Percentiles rank a stretch among this genome's conserved stretches.
Conservation (phyloP, 768 basidiomycete species). For the Mycena venus region DNA sequence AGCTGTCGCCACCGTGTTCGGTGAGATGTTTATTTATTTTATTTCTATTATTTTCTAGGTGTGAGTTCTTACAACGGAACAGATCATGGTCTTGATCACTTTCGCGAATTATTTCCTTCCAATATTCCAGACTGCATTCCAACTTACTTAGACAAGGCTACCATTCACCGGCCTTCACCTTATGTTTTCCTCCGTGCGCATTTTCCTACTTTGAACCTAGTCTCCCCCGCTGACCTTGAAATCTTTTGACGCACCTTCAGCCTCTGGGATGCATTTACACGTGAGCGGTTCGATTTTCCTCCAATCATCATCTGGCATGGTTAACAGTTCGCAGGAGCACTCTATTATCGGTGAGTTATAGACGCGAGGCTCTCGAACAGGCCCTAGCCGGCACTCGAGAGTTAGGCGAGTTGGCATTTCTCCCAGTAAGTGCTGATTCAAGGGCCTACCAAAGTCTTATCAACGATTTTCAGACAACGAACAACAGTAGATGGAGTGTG, state of each 20-base stretch:
- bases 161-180: not conserved
- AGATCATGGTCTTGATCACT: slow-evolving; percentile 16
- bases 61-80: not conserved
- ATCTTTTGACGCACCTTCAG: too few species aligned
- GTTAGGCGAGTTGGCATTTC: not conserved
- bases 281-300: not conserved
- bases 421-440: not conserved
- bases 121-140: not conserved
- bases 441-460: not conserved
- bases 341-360: slow-evolving; percentile 7
- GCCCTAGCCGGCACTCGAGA: not conserved
- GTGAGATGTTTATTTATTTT: too few species aligned
- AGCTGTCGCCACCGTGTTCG: too few species aligned
- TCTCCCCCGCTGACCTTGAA: too few species aligned
- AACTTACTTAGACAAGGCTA: not conserved
- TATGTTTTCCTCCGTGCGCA: not conserved
- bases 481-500: too few species aligned
- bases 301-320: not conserved
- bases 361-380: not conserved
- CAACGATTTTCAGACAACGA: too few species aligned
- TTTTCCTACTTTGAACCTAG: too few species aligned
- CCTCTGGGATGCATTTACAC: slow-evolving; percentile 30
- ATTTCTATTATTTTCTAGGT: too few species aligned
- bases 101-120: not conserved
- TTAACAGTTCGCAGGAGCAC: not conserved